A percentile compares a stretch with the other conserved stretches of the same genome.
Evolutionary conservation across 1,139 yeast genomes (phyloP).

Genomic region (Saccharomycopsis hybrid): DNA sequence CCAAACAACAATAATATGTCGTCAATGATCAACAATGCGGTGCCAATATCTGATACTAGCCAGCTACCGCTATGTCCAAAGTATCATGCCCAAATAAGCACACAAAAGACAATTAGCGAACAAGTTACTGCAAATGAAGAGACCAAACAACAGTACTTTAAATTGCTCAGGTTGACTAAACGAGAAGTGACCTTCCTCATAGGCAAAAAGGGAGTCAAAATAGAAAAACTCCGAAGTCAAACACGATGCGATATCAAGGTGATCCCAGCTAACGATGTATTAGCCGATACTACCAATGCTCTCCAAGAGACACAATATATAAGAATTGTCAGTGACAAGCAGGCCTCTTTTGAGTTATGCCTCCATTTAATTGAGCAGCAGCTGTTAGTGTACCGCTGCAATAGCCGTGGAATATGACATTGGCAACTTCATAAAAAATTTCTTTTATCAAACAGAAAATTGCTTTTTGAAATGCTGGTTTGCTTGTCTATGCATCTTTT

Average conservation of each 20-base stretch:
- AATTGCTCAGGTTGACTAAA: conserved; percentile 25
- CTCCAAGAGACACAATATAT: conserved; percentile 24
- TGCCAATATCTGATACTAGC: too few relatives aligned
- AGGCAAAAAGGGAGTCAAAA: conserved; percentile 30
- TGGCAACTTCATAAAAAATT: neutral
- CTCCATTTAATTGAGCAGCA: conserved; percentile 26
- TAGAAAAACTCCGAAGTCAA: conserved; percentile 25
- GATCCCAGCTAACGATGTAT: conserved; percentile 27
- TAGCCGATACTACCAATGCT: neutral
- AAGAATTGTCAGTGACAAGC: conserved; percentile 28
- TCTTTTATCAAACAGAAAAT: neutral
- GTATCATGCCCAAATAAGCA: too few relatives aligned
- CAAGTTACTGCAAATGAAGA: neutral
- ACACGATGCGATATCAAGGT: conserved; percentile 30
- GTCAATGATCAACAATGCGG: too few relatives aligned
- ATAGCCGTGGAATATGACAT: neutral
- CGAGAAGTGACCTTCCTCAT: conserved; percentile 30
- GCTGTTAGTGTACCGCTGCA: conserved; percentile 23
- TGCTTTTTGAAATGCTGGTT: too few relatives aligned
- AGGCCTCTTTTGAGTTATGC: conserved; percentile 25
- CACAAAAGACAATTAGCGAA: too few relatives aligned
- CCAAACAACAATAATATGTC: too few relatives aligned
- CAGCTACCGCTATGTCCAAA: too few relatives aligned
- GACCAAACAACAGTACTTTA: conserved; percentile 8
- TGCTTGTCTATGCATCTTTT: too few relatives aligned